A percentile compares a stretch with the other conserved stretches of the same genome.
Evolutionary conservation across 352 stramenopile species (phyloP).

Genomic region (Pythium chondricola): DNA sequence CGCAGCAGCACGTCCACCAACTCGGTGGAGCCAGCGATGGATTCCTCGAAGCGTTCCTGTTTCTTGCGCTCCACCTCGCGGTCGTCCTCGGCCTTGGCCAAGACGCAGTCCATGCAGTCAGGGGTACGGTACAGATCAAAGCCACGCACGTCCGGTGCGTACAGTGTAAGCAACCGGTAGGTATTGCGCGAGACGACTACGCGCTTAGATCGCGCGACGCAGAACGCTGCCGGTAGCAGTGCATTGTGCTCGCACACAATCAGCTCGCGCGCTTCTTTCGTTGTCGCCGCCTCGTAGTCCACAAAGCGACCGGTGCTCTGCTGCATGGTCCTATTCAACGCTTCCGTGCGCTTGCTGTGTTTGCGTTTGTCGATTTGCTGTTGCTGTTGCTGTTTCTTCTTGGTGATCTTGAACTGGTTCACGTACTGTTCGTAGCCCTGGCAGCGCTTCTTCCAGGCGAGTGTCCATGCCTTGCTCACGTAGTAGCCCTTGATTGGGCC

Average conservation of each 20-base stretch:
- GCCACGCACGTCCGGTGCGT: constrained; percentile 48
- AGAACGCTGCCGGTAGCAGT: constrained; percentile 48
- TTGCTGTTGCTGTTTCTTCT: constrained; percentile 54
- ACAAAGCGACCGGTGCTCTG: too few species aligned
- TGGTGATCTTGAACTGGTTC: constrained; percentile 60
- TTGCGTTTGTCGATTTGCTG: constrained; percentile 16
- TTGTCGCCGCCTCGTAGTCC: constrained; percentile 20
- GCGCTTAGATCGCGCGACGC: constrained; percentile 51
- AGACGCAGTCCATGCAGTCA: constrained; percentile 54
- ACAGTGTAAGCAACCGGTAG: constrained; percentile 45
- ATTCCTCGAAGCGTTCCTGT: constrained; percentile 49
- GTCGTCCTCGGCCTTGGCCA: constrained; percentile 47
- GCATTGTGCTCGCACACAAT: constrained; percentile 63
- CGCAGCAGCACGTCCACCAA: constrained; percentile 68
- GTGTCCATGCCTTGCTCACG: constrained; percentile 68
- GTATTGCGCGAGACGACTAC: constrained; percentile 39
- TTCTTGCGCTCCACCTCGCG: constrained; percentile 46
- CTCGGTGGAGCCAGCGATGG: constrained; percentile 56
- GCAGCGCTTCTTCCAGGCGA: constrained; percentile 68
- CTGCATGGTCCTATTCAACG: too few species aligned
- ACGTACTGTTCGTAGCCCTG: constrained; percentile 69
- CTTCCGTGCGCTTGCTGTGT: constrained; percentile 20
- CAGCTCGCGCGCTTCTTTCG: constrained; percentile 37
- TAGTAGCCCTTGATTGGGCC: constrained; percentile 22
- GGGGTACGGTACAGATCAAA: constrained; percentile 38